Evolutionary conservation across 495 filamentous ascomycete genomes (phyloP).

Genomic region (Jackrogersella minutella): DNA sequence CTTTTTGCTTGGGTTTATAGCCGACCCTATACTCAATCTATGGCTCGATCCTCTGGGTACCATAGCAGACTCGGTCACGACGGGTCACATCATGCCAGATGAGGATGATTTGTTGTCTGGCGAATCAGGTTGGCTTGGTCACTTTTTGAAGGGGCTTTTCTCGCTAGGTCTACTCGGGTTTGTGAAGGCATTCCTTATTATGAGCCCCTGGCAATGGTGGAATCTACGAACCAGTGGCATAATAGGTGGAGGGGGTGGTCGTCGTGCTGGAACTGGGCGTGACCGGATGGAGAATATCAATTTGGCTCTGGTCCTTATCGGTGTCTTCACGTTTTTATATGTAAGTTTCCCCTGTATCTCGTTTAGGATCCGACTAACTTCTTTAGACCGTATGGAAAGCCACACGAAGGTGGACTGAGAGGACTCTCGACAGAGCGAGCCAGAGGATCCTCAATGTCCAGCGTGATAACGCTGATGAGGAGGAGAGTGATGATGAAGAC

Average conservation of each 20-base stretch:
- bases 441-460: constrained; percentile 85
- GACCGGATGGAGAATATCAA: constrained; percentile 77
- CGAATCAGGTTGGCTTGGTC: constrained; percentile 71
- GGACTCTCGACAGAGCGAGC: constrained; percentile 74
- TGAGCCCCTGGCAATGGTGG: constrained; percentile 80
- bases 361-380: constrained; percentile 36
- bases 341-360: constrained; percentile 59
- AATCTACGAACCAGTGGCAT: constrained; percentile 63
- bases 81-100: constrained; percentile 47
- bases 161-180: constrained; percentile 87
- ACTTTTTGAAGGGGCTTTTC: constrained; percentile 87
- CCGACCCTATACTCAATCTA: constrained; percentile 89
- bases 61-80: constrained; percentile 49
- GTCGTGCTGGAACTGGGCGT: constrained; percentile 69
- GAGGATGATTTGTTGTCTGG: constrained; percentile 50
- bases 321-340: constrained; percentile 80
- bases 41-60: constrained; percentile 76
- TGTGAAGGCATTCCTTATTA: constrained; percentile 76
- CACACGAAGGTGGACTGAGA: constrained; percentile 73
- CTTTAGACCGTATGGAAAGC: constrained; percentile 79
- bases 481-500: constrained; percentile 57
- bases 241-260: constrained; percentile 53
- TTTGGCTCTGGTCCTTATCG: constrained; percentile 79
- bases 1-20: constrained; percentile 86
- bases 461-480: constrained; percentile 74